These are phyloP conservation scores for Pseudozyma sp. DNA, from an alignment of 1,284 basidiomycete genomes.

Conservation along the genomic window DNA sequence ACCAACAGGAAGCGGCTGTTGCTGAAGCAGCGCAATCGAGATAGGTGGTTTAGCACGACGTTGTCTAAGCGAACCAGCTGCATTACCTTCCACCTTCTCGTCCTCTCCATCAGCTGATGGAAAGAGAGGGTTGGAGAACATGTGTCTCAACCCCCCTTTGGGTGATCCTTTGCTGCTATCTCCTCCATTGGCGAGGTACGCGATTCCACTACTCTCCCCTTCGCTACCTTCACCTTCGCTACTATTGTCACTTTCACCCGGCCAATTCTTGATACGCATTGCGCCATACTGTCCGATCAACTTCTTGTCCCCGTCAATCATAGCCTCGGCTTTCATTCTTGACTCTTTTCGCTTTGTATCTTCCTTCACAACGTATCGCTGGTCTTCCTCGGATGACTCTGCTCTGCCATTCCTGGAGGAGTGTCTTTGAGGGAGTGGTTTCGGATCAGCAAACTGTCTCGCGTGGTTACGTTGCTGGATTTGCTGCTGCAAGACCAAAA, in stretches of 20 bases:
- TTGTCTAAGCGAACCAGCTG: constrained; percentile 16
- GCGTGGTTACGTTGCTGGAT: constrained; percentile 18
- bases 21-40: constrained; percentile 7
- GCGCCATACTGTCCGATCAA: constrained; percentile 17
- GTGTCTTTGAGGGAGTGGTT: not conserved
- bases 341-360: not conserved
- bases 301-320: not conserved
- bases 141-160: constrained; percentile 13
- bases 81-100: not conserved
- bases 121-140: constrained; percentile 17
- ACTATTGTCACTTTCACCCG: not conserved
- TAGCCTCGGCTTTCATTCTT: not conserved
- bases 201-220: not conserved
- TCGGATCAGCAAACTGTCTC: constrained; percentile 13
- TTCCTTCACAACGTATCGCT: not conserved
- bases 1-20: not conserved
- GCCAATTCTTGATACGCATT: constrained; percentile 14
- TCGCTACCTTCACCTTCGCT: not conserved
- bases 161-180: not conserved
- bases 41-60: constrained; percentile 38
- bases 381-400: not conserved
- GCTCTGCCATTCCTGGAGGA: not conserved
- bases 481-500: constrained; percentile 25
- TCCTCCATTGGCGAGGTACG: not conserved
- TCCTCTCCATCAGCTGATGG: not conserved